Evolutionary conservation across 306 rosid genomes (phyloP).

Genomic region (Dicorynia guianensis): DNA sequence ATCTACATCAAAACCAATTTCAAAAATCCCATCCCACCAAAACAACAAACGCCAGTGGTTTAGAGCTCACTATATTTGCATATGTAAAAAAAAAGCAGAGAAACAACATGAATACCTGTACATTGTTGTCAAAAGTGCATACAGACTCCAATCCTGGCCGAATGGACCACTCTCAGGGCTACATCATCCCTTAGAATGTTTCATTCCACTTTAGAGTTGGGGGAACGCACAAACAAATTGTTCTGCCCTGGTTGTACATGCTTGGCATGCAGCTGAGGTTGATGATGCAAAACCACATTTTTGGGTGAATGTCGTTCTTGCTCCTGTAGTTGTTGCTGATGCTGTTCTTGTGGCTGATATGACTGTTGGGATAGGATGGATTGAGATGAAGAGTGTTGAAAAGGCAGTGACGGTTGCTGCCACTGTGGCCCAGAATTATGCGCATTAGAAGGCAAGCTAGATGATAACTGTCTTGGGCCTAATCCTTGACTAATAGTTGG

Average conservation of each 20-base stretch:
- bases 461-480: constrained; percentile 65
- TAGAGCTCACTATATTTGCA: constrained; percentile 23
- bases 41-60: neutral
- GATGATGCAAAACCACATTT: constrained; percentile 48
- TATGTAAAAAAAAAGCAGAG: neutral
- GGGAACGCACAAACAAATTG: constrained; percentile 55
- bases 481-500: constrained; percentile 60
- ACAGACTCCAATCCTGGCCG: constrained; percentile 50
- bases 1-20: neutral
- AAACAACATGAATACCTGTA: constrained; percentile 62
- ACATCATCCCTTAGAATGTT: constrained; percentile 49
- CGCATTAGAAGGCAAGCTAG: constrained; percentile 61
- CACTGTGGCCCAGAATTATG: constrained; percentile 72
- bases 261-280: constrained; percentile 61
- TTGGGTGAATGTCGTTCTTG: constrained; percentile 53
- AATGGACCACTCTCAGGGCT: constrained; percentile 45
- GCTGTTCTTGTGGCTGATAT: constrained; percentile 49
- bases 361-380: constrained; percentile 58
- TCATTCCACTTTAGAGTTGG: constrained; percentile 68
- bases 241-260: constrained; percentile 69
- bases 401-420: constrained; percentile 54
- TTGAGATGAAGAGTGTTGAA: constrained; percentile 56
- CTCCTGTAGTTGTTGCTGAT: constrained; percentile 40
- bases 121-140: constrained; percentile 64
- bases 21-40: neutral